These are phyloP conservation scores for Schoenoplectus tabernaemontani DNA, from an alignment of 202 grass and related monocot species.

Conservation along the genomic window DNA sequence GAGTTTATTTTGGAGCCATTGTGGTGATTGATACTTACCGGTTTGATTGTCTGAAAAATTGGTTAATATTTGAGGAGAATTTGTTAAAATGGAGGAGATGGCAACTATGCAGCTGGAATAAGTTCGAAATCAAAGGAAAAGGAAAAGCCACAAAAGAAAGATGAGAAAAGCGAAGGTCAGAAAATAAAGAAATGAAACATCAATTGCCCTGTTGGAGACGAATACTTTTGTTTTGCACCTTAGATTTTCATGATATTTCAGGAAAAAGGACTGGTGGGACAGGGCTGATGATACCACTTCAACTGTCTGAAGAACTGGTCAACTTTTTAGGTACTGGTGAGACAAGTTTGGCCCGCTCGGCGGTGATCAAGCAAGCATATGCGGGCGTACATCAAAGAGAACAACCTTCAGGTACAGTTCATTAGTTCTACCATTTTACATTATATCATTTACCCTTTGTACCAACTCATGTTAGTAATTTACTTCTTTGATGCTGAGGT, in stretches of 20 bases:
- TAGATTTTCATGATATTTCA: neutral
- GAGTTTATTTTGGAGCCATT: too few species aligned
- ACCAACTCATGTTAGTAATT: neutral
- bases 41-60: too few species aligned
- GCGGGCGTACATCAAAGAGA: conserved; percentile 92
- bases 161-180: conserved; percentile 68
- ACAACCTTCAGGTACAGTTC: conserved; percentile 81
- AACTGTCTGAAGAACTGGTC: conserved; percentile 73
- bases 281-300: conserved; percentile 66
- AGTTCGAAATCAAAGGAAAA: conserved; percentile 70
- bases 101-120: conserved; percentile 11
- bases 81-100: too few species aligned
- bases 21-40: too few species aligned
- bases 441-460: neutral
- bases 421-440: conserved; percentile 11
- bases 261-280: conserved; percentile 38
- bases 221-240: neutral
- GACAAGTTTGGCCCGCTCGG: conserved; percentile 68
- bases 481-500: neutral
- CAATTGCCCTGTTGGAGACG: neutral
- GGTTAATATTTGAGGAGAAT: too few species aligned
- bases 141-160: conserved; percentile 74
- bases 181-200: conserved; percentile 23
- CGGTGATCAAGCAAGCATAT: conserved; percentile 85
- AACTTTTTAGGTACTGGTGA: conserved; percentile 96